Evolutionary conservation across 805 yeast genomes (phyloP).

Genomic region (Kuraishia capsulata): DNA sequence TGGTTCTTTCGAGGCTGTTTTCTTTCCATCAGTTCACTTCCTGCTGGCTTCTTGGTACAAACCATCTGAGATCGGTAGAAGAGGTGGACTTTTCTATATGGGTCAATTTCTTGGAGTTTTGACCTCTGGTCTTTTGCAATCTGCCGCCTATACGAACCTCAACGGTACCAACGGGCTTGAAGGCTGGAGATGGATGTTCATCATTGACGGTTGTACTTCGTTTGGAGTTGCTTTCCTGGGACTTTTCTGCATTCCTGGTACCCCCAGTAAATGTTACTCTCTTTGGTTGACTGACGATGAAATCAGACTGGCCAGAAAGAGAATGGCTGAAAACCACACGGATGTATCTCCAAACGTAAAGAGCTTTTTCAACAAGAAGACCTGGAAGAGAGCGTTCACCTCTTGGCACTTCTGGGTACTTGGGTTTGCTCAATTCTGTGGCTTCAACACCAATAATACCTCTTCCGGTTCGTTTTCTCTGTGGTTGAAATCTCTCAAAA

Average conservation of each 20-base stretch:
- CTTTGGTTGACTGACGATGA: constrained; percentile 44
- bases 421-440: constrained; percentile 43
- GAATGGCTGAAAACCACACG: constrained; percentile 24
- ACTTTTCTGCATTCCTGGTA: constrained; percentile 45
- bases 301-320: constrained; percentile 35
- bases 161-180: constrained; percentile 14
- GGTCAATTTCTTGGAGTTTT: constrained; percentile 56
- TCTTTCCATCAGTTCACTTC: constrained; percentile 54
- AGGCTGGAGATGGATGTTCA: constrained; percentile 52
- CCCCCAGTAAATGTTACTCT: constrained; percentile 47
- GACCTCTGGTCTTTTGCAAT: constrained; percentile 47
- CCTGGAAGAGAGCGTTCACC: constrained; percentile 44
- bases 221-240: constrained; percentile 25
- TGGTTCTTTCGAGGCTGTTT: constrained; percentile 65
- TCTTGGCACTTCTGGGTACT: constrained; percentile 57
- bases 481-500: constrained; percentile 48
- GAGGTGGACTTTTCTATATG: constrained; percentile 54
- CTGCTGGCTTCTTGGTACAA: constrained; percentile 49
- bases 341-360: constrained; percentile 16
- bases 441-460: constrained; percentile 55
- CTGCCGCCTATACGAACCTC: constrained; percentile 22
- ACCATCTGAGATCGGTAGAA: constrained; percentile 46
- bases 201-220: constrained; percentile 39
- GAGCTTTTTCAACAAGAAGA: constrained; percentile 27
- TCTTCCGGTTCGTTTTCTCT: constrained; percentile 47